These are phyloP conservation scores for Ceratocystis huliohia DNA, from an alignment of 2,329 filamentous ascomycete genomes.

Conservation along the genomic window DNA sequence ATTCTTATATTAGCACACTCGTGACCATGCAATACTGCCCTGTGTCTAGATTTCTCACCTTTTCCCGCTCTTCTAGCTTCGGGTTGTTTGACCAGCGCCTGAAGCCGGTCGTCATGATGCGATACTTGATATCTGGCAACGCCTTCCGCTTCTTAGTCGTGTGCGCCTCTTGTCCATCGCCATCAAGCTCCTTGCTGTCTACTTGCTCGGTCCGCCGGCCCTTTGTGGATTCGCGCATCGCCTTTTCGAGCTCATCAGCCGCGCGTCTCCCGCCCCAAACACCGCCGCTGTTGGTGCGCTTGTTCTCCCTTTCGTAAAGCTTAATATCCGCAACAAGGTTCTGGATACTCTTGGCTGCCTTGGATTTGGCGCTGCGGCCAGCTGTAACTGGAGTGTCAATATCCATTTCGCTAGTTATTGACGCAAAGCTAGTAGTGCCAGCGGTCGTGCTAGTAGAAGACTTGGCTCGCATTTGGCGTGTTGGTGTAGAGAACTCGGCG, in stretches of 20 bases:
- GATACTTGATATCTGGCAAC: constrained; percentile 41
- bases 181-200: constrained; percentile 34
- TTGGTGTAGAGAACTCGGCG: constrained; percentile 28
- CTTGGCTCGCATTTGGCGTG: constrained; percentile 8
- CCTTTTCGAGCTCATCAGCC: constrained; percentile 45
- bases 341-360: constrained; percentile 65
- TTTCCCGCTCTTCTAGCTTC: constrained; percentile 65
- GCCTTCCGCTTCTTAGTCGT: constrained; percentile 34
- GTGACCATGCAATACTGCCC: background rate
- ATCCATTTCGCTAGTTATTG: constrained; percentile 44
- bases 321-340: constrained; percentile 72
- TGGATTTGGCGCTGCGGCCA: constrained; percentile 77
- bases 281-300: constrained; percentile 45
- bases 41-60: constrained; percentile 41
- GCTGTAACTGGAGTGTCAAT: constrained; percentile 65
- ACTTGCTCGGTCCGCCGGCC: constrained; percentile 2
- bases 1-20: constrained; percentile 21
- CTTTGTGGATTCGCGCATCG: constrained; percentile 24
- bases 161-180: constrained; percentile 47
- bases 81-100: constrained; percentile 64
- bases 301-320: constrained; percentile 86
- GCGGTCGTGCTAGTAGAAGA: background rate
- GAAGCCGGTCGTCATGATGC: constrained; percentile 75
- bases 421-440: background rate
- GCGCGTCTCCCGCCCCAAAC: constrained; percentile 53